phyloP scores from a whole-genome alignment of 176 grass and related monocot species.

The Paspalum notatum region DNA sequence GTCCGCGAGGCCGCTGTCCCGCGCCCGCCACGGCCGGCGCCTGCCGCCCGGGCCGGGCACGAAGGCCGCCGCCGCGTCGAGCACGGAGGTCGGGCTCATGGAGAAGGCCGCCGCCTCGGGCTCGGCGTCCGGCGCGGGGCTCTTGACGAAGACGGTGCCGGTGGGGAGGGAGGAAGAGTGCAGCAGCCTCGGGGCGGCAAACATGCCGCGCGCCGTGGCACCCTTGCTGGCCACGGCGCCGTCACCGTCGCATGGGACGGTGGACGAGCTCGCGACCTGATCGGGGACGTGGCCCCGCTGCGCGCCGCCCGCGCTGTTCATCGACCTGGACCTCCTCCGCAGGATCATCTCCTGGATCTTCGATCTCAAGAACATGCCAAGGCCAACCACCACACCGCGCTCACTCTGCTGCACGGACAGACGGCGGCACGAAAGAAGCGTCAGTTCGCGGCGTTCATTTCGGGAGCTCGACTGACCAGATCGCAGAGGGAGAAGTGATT shows the following conservation, averaged over 20 bases:
- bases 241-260: constrained; percentile 5
- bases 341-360: constrained; percentile 67
- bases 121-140: constrained; percentile 14
- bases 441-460: background rate
- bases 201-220: background rate
- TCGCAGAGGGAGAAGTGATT: constrained; percentile 10
- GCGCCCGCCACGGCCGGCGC: constrained; percentile 49
- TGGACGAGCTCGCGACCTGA: constrained; percentile 8
- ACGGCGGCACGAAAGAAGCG: background rate
- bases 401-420: background rate
- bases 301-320: constrained; percentile 37
- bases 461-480: background rate
- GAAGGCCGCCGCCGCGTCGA: constrained; percentile 41
- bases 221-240: constrained; percentile 6
- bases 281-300: constrained; percentile 25
- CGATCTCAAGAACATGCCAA: constrained; percentile 54
- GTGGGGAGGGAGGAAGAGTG: constrained; percentile 49
- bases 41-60: background rate
- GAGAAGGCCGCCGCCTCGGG: constrained; percentile 32
- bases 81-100: constrained; percentile 64
- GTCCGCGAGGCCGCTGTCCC: constrained; percentile 49
- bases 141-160: constrained; percentile 14
- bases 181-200: constrained; percentile 43
- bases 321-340: constrained; percentile 51
- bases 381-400: background rate